Conservation (phyloP, 2,329 filamentous ascomycete species). For the Lecanosticta acicola region DNA sequence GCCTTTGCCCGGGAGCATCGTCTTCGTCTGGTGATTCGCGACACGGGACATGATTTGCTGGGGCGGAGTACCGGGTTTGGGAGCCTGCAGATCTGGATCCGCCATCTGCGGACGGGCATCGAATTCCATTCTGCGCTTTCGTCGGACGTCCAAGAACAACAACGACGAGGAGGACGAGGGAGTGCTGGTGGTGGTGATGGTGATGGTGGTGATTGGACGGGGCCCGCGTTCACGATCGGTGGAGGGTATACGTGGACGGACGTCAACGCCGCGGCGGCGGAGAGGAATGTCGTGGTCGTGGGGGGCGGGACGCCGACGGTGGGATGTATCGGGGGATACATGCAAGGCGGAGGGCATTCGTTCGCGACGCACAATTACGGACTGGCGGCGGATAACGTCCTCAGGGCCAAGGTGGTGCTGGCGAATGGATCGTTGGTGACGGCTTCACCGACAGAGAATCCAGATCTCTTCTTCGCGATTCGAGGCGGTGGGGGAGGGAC, state of each 20-base stretch:
- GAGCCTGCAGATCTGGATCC: constrained; percentile 10
- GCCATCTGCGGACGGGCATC: constrained; percentile 28
- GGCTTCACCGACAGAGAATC: constrained; percentile 36
- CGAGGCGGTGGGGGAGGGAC: constrained; percentile 50
- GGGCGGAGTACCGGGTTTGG: constrained; percentile 5
- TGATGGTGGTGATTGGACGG: constrained; percentile 25
- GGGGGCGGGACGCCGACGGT: constrained; percentile 21
- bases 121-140: constrained; percentile 24
- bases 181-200: no score
- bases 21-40: constrained; percentile 37
- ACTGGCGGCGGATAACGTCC: constrained; percentile 23
- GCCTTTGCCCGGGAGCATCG: background rate
- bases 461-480: constrained; percentile 50
- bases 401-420: constrained; percentile 19
- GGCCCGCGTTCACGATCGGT: constrained; percentile 28
- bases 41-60: constrained; percentile 52
- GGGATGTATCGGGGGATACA: constrained; percentile 23
- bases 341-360: constrained; percentile 25
- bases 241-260: constrained; percentile 33
- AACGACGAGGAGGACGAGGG: no score
- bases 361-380: constrained; percentile 21
- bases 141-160: constrained; percentile 7
- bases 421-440: constrained; percentile 23
- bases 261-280: constrained; percentile 28
- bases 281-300: constrained; percentile 24